Evolutionary conservation across 208 protist genomes (phyloP).

Genomic region (Leishmania arabica): DNA sequence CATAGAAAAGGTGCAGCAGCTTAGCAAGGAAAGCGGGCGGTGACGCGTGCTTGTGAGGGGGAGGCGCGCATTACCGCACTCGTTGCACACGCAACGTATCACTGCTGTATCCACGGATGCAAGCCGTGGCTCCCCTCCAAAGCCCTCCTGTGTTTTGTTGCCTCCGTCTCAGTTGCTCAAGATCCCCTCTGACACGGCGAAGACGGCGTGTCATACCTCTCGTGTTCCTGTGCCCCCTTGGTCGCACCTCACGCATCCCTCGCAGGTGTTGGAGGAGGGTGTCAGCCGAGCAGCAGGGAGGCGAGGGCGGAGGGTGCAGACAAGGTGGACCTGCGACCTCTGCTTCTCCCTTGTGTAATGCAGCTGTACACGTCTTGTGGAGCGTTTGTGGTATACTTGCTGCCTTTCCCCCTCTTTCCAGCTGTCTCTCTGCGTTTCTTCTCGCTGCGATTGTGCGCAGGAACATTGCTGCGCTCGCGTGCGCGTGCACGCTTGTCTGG

Average conservation of each 20-base stretch:
- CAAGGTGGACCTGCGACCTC: background rate
- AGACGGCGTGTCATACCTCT: background rate
- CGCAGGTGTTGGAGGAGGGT: background rate
- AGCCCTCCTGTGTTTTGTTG: background rate
- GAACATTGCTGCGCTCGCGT: background rate
- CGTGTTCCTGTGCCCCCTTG: background rate
- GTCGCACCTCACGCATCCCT: background rate
- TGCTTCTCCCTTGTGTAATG: background rate
- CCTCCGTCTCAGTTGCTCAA: background rate
- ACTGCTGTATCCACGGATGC: background rate
- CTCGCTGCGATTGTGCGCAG: background rate
- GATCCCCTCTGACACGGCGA: background rate
- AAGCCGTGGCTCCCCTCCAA: background rate
- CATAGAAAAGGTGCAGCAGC: background rate
- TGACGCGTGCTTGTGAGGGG: background rate
- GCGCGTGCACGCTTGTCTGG: background rate
- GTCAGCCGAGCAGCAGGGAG: background rate
- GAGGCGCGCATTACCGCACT: background rate
- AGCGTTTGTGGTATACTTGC: background rate
- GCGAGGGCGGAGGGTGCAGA: background rate
- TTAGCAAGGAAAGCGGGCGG: background rate
- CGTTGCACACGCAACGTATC: background rate
- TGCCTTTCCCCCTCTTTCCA: background rate
- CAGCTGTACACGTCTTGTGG: background rate
- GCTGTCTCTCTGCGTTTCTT: background rate